phyloP scores from a whole-genome alignment of 2,329 filamentous ascomycete species.

The Sporothrix globosa region DNA sequence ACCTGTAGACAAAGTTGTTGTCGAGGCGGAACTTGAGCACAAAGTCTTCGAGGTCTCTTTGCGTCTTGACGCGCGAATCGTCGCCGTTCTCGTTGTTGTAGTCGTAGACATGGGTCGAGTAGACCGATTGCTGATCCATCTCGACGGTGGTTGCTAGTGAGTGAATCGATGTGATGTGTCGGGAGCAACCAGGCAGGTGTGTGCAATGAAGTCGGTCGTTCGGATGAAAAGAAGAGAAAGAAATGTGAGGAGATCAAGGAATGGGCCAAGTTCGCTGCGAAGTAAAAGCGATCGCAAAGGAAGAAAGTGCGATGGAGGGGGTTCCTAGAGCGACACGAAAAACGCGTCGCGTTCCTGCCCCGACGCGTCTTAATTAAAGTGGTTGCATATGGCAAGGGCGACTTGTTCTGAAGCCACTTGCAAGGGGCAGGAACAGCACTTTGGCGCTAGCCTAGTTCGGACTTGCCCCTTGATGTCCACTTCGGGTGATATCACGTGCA shows the following conservation, averaged over 20 bases:
- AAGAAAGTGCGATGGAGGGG: conserved; percentile 28
- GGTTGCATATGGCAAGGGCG: conserved; percentile 33
- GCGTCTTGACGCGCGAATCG: conserved; percentile 72
- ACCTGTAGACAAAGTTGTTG: conserved; percentile 95
- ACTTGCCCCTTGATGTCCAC: not conserved
- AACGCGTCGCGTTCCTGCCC: conserved; percentile 36
- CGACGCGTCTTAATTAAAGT: conserved; percentile 38
- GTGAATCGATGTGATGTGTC: not conserved
- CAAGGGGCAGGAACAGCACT: conserved; percentile 6
- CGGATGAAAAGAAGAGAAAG: conserved; percentile 19
- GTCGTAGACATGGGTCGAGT: conserved; percentile 79
- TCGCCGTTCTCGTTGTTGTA: conserved; percentile 66
- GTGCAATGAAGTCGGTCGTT: not conserved
- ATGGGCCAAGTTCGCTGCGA: conserved; percentile 17
- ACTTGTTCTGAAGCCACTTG: not conserved
- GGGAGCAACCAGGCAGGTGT: conserved; percentile 2
- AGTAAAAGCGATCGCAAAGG: conserved; percentile 4
- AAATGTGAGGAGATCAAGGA: not conserved
- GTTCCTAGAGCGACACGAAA: conserved; percentile 24
- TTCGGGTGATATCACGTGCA: conserved; percentile 21
- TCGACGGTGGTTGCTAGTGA: conserved; percentile 33
- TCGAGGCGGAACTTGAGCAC: conserved; percentile 92
- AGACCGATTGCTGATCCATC: conserved; percentile 89
- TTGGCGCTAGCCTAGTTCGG: conserved; percentile 19
- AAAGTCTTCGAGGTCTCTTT: conserved; percentile 83